phyloP scores from a whole-genome alignment of 768 basidiomycete genomes.

The Boletus coccyginus region DNA sequence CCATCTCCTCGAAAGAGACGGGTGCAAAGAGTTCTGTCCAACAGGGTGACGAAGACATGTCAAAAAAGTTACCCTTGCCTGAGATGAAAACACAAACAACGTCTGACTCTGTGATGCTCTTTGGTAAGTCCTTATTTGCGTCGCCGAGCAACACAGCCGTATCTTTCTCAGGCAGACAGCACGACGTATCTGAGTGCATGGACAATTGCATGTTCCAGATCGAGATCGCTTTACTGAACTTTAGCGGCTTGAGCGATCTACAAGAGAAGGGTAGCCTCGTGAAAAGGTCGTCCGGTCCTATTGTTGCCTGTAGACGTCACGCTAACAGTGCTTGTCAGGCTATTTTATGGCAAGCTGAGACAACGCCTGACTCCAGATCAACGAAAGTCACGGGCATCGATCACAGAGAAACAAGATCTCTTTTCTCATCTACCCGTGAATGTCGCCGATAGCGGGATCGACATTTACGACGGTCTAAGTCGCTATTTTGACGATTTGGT shows the following conservation, averaged over 20 bases:
- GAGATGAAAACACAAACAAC: constrained; percentile 49
- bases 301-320: background rate
- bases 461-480: constrained; percentile 91
- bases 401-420: constrained; percentile 85
- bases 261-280: constrained; percentile 75
- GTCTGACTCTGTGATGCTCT: constrained; percentile 85
- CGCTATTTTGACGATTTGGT: constrained; percentile 88
- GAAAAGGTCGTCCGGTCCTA: constrained; percentile 55
- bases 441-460: constrained; percentile 83
- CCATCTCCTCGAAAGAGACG: constrained; percentile 27
- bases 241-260: constrained; percentile 42
- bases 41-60: constrained; percentile 20
- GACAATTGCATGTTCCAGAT: constrained; percentile 99
- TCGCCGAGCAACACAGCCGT: background rate
- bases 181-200: constrained; percentile 98
- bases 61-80: constrained; percentile 56
- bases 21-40: constrained; percentile 27
- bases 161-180: constrained; percentile 72
- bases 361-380: constrained; percentile 49
- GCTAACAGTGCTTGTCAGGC: constrained; percentile 36
- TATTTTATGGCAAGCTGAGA: constrained; percentile 88
- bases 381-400: constrained; percentile 46
- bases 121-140: constrained; percentile 50
- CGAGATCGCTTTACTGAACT: constrained; percentile 84
- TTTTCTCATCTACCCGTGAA: constrained; percentile 95